Conservation (phyloP, 192 early-diverging fungal species). For the Backusella mclennaniae region DNA sequence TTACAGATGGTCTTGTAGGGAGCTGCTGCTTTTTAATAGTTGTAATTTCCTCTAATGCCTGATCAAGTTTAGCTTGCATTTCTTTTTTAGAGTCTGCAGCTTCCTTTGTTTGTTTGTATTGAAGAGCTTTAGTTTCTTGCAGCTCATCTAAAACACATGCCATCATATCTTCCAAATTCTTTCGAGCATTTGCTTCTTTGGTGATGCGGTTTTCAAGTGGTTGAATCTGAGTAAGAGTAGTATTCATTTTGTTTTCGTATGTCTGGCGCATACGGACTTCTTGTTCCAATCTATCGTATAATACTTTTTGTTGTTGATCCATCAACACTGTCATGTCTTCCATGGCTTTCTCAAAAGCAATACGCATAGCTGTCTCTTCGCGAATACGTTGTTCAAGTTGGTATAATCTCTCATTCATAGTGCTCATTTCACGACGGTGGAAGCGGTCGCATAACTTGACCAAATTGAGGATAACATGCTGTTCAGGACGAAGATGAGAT, state of each 20-base stretch:
- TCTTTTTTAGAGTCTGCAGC: conserved; percentile 17
- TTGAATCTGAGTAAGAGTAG: neutral
- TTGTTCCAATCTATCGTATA: conserved; percentile 29
- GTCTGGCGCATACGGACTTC: conserved; percentile 26
- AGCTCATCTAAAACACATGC: conserved; percentile 20
- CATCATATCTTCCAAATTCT: conserved; percentile 25
- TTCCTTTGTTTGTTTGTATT: conserved; percentile 11
- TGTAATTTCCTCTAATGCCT: conserved; percentile 9
- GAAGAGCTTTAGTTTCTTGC: conserved; percentile 16
- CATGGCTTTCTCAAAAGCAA: conserved; percentile 33
- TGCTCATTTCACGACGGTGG: conserved; percentile 13
- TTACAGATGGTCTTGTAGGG: neutral
- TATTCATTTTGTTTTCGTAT: conserved; percentile 24
- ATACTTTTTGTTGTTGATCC: conserved; percentile 27
- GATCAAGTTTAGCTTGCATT: conserved; percentile 17
- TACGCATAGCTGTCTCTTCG: conserved; percentile 30
- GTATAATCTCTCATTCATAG: neutral
- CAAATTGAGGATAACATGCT: neutral
- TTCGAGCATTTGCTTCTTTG: conserved; percentile 17
- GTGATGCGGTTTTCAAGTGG: conserved; percentile 14
- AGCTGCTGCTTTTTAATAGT: conserved; percentile 9
- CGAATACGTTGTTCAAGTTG: conserved; percentile 12
- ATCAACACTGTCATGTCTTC: conserved; percentile 31
- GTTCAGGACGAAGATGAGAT: neutral
- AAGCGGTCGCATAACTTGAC: neutral